Conservation (phyloP, 2,329 filamentous ascomycete genomes). For the Scedosporium aurantiacum region DNA sequence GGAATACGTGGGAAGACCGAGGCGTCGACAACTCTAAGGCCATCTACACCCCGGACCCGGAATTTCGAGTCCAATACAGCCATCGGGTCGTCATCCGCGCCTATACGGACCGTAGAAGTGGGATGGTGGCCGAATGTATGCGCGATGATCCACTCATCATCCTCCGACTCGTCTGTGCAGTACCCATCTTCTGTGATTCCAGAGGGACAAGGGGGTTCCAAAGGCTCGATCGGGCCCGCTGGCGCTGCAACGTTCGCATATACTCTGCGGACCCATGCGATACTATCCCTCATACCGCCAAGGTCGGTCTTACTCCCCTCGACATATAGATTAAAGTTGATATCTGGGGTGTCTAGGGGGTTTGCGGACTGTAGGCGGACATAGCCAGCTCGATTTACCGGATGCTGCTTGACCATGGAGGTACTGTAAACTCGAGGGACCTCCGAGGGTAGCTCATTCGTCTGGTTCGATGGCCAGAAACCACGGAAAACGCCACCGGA, state of each 20-base stretch:
- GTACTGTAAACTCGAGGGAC: not conserved
- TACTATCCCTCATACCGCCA: slow-evolving; percentile 22
- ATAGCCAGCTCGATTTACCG: slow-evolving; percentile 43
- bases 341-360: slow-evolving; percentile 51
- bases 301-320: slow-evolving; percentile 34
- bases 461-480: slow-evolving; percentile 6
- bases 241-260: slow-evolving; percentile 10
- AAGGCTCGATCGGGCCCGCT: slow-evolving; percentile 7
- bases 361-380: slow-evolving; percentile 49
- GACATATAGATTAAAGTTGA: slow-evolving; percentile 47
- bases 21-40: slow-evolving; percentile 48
- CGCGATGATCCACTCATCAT: slow-evolving; percentile 28
- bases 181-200: slow-evolving; percentile 10
- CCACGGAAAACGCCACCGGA: slow-evolving; percentile 4
- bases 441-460: slow-evolving; percentile 3
- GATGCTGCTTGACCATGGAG: slow-evolving; percentile 6
- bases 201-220: slow-evolving; percentile 12
- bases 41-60: slow-evolving; percentile 40
- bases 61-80: slow-evolving; percentile 46
- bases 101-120: slow-evolving; percentile 43
- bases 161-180: slow-evolving; percentile 21
- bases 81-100: slow-evolving; percentile 37
- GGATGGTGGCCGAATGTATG: slow-evolving; percentile 46
- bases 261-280: slow-evolving; percentile 17
- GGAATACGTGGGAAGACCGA: slow-evolving; percentile 38